Percentiles rank a stretch among this genome's conserved stretches.
Conservation (phyloP, 1,284 basidiomycete genomes). For the Vanrija pseudolonga region DNA sequence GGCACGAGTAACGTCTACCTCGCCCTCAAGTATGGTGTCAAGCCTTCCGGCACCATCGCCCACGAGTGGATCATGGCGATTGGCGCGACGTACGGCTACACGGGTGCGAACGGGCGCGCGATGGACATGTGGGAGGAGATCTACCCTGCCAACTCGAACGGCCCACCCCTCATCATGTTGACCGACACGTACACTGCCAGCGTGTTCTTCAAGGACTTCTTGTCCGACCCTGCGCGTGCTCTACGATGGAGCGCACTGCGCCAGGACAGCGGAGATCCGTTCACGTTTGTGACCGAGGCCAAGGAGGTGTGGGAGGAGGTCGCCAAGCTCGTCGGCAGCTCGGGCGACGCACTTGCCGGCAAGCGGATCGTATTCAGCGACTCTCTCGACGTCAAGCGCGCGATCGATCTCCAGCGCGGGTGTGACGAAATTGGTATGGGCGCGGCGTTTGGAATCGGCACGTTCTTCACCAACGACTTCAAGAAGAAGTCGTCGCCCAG, state of each 20-base stretch:
- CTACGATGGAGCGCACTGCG: constrained; percentile 72
- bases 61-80: constrained; percentile 97
- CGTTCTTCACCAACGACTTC: constrained; percentile 86
- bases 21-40: constrained; percentile 66
- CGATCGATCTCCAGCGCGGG: constrained; percentile 64
- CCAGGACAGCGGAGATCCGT: constrained; percentile 90
- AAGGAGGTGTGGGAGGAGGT: constrained; percentile 58
- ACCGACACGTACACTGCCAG: constrained; percentile 89
- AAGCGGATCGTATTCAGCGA: constrained; percentile 83
- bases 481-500: constrained; percentile 57
- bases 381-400: constrained; percentile 66
- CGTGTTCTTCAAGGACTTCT: constrained; percentile 76
- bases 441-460: constrained; percentile 84
- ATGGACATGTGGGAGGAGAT: constrained; percentile 79
- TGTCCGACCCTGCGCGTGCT: constrained; percentile 59
- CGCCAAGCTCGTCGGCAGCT: constrained; percentile 38
- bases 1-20: constrained; percentile 87
- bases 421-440: constrained; percentile 70
- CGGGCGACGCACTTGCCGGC: constrained; percentile 56
- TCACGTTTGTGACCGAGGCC: constrained; percentile 67
- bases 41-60: constrained; percentile 78
- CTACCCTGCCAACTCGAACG: constrained; percentile 56
- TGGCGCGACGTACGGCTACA: constrained; percentile 76
- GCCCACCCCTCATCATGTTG: constrained; percentile 65
- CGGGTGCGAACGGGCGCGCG: constrained; percentile 66